Percentiles rank a stretch among this genome's conserved stretches.
phyloP scores from a whole-genome alignment of 1,284 basidiomycete genomes.

The Sanguinoderma infundibulare region DNA sequence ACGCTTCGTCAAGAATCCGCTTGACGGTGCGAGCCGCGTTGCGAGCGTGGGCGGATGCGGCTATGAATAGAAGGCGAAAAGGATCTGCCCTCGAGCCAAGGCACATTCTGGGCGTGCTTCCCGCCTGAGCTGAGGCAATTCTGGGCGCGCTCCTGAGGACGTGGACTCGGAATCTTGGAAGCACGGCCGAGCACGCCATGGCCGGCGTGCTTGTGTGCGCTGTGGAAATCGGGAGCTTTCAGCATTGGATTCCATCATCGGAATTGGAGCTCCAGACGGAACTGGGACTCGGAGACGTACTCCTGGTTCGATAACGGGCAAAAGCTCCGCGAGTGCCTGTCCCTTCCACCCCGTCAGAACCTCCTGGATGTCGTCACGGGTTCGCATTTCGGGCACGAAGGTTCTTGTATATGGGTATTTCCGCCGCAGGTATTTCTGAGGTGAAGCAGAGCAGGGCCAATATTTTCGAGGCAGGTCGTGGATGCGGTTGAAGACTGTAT shows the following conservation, averaged over 20 bases:
- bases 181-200: not conserved
- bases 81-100: constrained; percentile 9
- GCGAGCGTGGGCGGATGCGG: constrained; percentile 9
- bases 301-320: constrained; percentile 8
- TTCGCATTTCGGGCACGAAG: not conserved
- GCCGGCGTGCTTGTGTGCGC: not conserved
- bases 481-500: not conserved
- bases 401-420: constrained; percentile 1
- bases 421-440: not conserved
- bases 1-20: constrained; percentile 9
- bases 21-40: constrained; percentile 15
- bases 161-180: not conserved
- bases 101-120: constrained; percentile 13
- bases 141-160: not conserved
- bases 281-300: constrained; percentile 15
- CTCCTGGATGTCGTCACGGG: constrained; percentile 15
- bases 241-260: constrained; percentile 9
- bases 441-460: not conserved
- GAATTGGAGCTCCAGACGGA: not conserved
- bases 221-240: constrained; percentile 2
- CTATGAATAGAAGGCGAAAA: constrained; percentile 19
- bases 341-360: constrained; percentile 17
- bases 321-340: constrained; percentile 24
- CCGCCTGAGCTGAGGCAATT: not conserved
- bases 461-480: constrained; percentile 1